Percentiles rank a stretch among this genome's conserved stretches.
These are phyloP conservation scores for Ganoderma lingzhi DNA, from an alignment of 1,284 basidiomycete species.

Conservation along the genomic window DNA sequence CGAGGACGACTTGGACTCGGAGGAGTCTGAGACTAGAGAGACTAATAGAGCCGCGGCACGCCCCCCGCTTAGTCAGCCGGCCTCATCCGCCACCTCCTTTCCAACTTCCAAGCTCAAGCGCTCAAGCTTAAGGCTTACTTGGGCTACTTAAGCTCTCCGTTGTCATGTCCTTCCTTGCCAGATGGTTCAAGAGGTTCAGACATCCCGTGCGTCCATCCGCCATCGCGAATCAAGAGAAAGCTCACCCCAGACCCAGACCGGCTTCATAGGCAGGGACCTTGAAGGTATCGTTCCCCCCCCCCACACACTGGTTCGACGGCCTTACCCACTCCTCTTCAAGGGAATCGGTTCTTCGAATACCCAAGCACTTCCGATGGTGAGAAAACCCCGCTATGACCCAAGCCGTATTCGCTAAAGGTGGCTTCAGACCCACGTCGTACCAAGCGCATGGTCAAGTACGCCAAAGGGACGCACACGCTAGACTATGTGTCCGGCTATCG, in stretches of 20 bases:
- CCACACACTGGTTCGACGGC: background rate
- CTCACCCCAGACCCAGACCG: constrained; percentile 27
- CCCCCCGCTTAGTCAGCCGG: constrained; percentile 13
- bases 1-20: background rate
- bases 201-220: constrained; percentile 34
- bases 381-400: background rate
- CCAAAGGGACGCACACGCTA: constrained; percentile 39
- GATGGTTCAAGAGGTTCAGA: constrained; percentile 34
- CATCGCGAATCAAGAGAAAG: background rate
- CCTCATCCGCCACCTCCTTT: background rate
- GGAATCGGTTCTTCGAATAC: constrained; percentile 42
- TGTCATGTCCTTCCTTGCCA: constrained; percentile 37
- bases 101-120: too few relatives aligned
- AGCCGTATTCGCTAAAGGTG: background rate
- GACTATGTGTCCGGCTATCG: constrained; percentile 38
- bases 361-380: constrained; percentile 37
- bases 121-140: too few relatives aligned
- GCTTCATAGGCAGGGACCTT: constrained; percentile 39
- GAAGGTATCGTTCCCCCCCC: constrained; percentile 33
- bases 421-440: constrained; percentile 33
- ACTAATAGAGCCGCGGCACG: too few relatives aligned
- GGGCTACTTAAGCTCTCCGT: too few relatives aligned
- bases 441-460: constrained; percentile 45
- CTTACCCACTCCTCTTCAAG: constrained; percentile 20
- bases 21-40: background rate